A percentile compares a stretch with the other conserved stretches of the same genome.
Evolutionary conservation across 1,139 yeast species (phyloP).

Genomic region (Pichia sp.): DNA sequence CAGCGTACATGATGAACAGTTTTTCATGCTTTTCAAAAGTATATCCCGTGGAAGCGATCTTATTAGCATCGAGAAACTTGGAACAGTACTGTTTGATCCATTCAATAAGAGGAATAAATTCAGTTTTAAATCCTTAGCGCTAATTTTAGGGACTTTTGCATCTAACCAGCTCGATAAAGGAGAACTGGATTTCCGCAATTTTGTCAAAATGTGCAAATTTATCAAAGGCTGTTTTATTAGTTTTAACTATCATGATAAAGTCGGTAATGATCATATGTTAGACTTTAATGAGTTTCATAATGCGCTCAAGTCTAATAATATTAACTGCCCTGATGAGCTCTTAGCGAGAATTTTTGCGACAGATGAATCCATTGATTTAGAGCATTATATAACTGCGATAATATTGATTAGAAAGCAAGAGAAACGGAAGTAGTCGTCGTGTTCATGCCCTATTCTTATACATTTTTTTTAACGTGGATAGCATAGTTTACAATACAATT

Average conservation of each 20-base stretch:
- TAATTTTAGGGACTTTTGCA: slow-evolving; percentile 17
- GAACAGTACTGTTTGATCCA: slow-evolving; percentile 13
- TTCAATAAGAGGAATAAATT: slow-evolving; percentile 8
- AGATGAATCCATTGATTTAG: slow-evolving; percentile 21
- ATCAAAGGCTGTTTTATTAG: slow-evolving; percentile 26
- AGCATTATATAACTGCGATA: slow-evolving; percentile 24
- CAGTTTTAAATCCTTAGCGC: slow-evolving; percentile 8
- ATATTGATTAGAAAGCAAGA: slow-evolving; percentile 22
- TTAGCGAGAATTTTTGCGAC: slow-evolving; percentile 18
- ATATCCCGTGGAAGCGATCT: slow-evolving; percentile 13
- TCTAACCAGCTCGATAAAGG: slow-evolving; percentile 4
- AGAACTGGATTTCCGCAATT: slow-evolving; percentile 23
- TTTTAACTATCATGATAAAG: slow-evolving; percentile 24
- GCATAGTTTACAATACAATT: background rate
- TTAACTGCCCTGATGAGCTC: slow-evolving; percentile 19
- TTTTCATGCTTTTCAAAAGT: slow-evolving; percentile 15
- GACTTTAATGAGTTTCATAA: slow-evolving; percentile 23
- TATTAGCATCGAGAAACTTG: slow-evolving; percentile 9
- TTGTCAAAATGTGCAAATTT: slow-evolving; percentile 23
- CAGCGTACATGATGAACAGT: slow-evolving; percentile 20
- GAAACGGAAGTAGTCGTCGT: slow-evolving; percentile 4
- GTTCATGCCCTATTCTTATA: background rate
- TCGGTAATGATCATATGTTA: slow-evolving; percentile 17
- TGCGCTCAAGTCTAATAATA: slow-evolving; percentile 21
- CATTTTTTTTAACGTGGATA: no score